These are phyloP conservation scores for Paecilomyces sp. DNA, from an alignment of 2,329 filamentous ascomycete species.

Conservation along the genomic window DNA sequence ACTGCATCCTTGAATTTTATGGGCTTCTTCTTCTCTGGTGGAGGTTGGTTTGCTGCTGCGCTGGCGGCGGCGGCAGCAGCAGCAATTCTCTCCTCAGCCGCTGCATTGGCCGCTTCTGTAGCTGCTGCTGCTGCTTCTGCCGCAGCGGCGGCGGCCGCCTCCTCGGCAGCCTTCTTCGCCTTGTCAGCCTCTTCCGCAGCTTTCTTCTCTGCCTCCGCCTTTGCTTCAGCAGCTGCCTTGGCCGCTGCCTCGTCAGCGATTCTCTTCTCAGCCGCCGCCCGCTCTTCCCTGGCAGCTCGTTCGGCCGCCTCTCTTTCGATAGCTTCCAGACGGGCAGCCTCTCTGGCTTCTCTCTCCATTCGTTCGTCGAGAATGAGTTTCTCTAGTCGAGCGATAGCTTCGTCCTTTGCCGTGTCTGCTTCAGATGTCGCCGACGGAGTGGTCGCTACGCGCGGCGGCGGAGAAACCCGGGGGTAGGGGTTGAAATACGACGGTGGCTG, in stretches of 20 bases:
- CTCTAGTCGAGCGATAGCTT: constrained; percentile 55
- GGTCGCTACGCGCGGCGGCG: constrained; percentile 22
- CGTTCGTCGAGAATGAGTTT: constrained; percentile 47
- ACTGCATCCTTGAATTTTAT: constrained; percentile 90
- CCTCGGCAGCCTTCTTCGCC: constrained; percentile 38
- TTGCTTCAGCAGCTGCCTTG: constrained; percentile 36
- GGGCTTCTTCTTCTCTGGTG: constrained; percentile 59
- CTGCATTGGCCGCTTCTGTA: constrained; percentile 17
- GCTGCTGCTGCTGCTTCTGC: constrained; percentile 30
- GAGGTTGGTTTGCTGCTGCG: constrained; percentile 26
- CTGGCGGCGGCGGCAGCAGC: constrained; percentile 14
- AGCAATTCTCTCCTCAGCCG: constrained; percentile 12
- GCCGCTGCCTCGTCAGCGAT: constrained; percentile 35
- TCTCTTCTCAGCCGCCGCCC: constrained; percentile 35
- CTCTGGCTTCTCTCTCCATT: constrained; percentile 32
- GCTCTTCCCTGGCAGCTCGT: constrained; percentile 24
- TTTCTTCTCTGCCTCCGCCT: constrained; percentile 40
- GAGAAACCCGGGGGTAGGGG: constrained; percentile 26
- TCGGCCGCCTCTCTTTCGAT: constrained; percentile 48
- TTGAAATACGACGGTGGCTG: constrained; percentile 24
- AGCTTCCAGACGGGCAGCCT: constrained; percentile 33
- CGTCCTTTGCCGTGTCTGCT: constrained; percentile 45
- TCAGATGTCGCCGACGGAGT: constrained; percentile 5
- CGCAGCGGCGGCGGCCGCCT: constrained; percentile 31
- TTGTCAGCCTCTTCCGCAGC: constrained; percentile 42